These are phyloP conservation scores for Hypoxylon perforatum DNA, from an alignment of 495 filamentous ascomycete genomes.

Conservation along the genomic window DNA sequence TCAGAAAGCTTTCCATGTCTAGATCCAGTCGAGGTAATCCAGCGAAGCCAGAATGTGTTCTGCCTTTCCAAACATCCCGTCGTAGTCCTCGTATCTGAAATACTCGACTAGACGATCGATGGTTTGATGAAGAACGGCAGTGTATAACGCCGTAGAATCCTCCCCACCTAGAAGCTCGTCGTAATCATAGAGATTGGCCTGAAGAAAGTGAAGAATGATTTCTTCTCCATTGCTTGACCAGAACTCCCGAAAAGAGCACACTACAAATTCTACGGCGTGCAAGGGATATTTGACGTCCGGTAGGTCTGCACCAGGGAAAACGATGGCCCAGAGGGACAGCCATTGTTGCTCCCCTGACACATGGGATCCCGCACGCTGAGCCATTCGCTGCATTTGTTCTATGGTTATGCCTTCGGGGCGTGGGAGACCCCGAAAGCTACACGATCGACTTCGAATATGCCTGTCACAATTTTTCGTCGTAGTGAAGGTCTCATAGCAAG, in stretches of 20 bases:
- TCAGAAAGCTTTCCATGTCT: background rate
- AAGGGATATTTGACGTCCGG: slow-evolving; percentile 5
- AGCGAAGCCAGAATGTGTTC: slow-evolving; percentile 9
- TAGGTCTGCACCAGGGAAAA: slow-evolving; percentile 26
- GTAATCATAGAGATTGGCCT: background rate
- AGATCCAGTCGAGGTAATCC: background rate
- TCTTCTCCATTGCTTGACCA: slow-evolving; percentile 32
- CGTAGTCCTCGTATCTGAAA: background rate
- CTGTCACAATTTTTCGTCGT: slow-evolving; percentile 15
- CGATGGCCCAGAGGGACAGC: slow-evolving; percentile 34
- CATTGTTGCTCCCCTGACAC: slow-evolving; percentile 23
- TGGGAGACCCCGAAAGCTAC: background rate
- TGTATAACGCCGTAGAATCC: background rate
- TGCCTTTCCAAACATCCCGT: background rate
- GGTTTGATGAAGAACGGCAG: slow-evolving; percentile 1
- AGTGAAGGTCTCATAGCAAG: slow-evolving; percentile 21
- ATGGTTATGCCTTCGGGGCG: slow-evolving; percentile 35
- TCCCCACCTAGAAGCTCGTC: slow-evolving; percentile 3
- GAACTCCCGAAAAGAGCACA: slow-evolving; percentile 30
- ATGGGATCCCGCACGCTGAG: slow-evolving; percentile 4
- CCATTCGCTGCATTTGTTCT: slow-evolving; percentile 33
- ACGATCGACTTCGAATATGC: slow-evolving; percentile 24
- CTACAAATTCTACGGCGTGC: slow-evolving; percentile 10
- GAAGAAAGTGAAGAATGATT: slow-evolving; percentile 26
- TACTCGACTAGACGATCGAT: slow-evolving; percentile 14